These are phyloP conservation scores for Phytopythium delawarense DNA, from an alignment of 352 stramenopile genomes.

Conservation along the genomic window DNA sequence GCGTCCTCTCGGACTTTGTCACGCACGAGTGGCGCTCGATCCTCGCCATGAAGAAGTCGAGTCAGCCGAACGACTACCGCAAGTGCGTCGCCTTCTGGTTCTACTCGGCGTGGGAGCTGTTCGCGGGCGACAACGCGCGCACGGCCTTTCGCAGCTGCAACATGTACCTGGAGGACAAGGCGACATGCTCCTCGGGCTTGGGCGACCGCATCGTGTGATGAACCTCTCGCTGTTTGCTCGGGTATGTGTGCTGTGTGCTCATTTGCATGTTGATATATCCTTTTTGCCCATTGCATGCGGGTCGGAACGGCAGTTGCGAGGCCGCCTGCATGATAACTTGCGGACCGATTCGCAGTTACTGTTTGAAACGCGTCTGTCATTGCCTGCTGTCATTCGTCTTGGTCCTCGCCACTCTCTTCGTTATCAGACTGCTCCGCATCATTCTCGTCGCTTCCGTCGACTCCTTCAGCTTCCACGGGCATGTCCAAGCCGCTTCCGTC, in stretches of 20 bases:
- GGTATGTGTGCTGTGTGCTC: not conserved
- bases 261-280: slow-evolving; percentile 7
- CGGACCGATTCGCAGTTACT: not conserved
- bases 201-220: slow-evolving; percentile 6
- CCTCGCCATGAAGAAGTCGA: slow-evolving; percentile 77
- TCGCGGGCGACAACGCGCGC: slow-evolving; percentile 69
- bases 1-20: slow-evolving; percentile 67
- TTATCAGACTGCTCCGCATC: not conserved
- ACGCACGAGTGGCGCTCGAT: slow-evolving; percentile 73
- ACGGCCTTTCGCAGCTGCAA: slow-evolving; percentile 78
- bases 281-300: not conserved
- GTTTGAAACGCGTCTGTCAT: not conserved
- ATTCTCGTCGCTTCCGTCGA: not conserved
- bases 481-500: slow-evolving; percentile 31
- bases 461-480: slow-evolving; percentile 22
- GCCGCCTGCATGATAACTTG: not conserved
- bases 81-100: slow-evolving; percentile 88
- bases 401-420: slow-evolving; percentile 11
- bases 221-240: not conserved
- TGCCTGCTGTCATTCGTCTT: slow-evolving; percentile 7
- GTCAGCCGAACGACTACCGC: slow-evolving; percentile 82
- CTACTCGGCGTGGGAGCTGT: slow-evolving; percentile 82
- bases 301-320: not conserved
- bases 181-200: slow-evolving; percentile 22
- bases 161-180: slow-evolving; percentile 81